Evolutionary conservation across 495 filamentous ascomycete genomes (phyloP).

Genomic region (Sordaria brevicollis): DNA sequence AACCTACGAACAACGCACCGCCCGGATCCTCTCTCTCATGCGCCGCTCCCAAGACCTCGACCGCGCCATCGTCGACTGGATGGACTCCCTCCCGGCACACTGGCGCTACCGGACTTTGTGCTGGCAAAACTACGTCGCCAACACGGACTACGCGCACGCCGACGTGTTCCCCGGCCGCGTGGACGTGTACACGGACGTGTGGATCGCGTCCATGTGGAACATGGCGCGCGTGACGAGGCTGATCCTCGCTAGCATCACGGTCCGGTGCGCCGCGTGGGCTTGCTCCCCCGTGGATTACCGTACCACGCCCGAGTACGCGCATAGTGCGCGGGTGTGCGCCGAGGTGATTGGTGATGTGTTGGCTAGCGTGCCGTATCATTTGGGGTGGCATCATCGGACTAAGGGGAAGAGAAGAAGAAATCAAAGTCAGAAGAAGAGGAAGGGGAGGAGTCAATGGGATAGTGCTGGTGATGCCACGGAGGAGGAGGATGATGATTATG

Average conservation of each 20-base stretch:
- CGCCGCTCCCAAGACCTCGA: constrained; percentile 33
- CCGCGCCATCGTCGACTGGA: constrained; percentile 32
- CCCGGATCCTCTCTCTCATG: constrained; percentile 31
- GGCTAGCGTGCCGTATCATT: constrained; percentile 40
- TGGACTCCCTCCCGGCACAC: constrained; percentile 25
- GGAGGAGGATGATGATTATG: neutral
- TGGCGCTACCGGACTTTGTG: constrained; percentile 33
- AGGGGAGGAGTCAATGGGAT: neutral
- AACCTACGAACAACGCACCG: neutral
- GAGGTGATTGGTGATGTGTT: constrained; percentile 40
- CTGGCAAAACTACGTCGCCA: constrained; percentile 31
- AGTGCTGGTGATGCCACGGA: neutral
- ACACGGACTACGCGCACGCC: constrained; percentile 27
- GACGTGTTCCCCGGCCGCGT: constrained; percentile 42
- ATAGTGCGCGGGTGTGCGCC: constrained; percentile 24
- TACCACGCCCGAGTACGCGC: constrained; percentile 43
- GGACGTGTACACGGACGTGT: constrained; percentile 42
- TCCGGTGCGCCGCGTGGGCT: constrained; percentile 43
- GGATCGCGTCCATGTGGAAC: constrained; percentile 39
- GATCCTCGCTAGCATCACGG: constrained; percentile 31
- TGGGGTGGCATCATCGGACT: constrained; percentile 32
- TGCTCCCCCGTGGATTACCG: constrained; percentile 41
- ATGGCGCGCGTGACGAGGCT: constrained; percentile 32
- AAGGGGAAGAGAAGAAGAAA: neutral
- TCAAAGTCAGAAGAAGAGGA: neutral